Evolutionary conservation across 257 asterid genomes (phyloP), one percentile per base, ranked within the genome.

Genomic region (Fraxinus quadrangulata): DNA sequence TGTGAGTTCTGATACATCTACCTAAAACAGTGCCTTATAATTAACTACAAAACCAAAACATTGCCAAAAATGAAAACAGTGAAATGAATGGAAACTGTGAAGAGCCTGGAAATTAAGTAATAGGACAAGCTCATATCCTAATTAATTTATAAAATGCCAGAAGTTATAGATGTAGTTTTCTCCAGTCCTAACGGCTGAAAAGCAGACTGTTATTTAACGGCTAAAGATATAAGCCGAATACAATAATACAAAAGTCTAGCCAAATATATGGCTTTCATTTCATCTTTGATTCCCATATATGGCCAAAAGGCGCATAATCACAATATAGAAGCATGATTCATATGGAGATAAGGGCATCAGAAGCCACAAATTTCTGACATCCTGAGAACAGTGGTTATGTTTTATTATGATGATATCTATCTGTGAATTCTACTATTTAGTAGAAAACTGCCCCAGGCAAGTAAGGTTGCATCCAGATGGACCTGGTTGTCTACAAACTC

Each of bases 1-100:
- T 61, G 90, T 83, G 84, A 92, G 76, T 81, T 93, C 96, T 69
- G 96, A 88, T 72, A 91, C 77, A 80, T 91, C 96, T 86, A 87
- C 96, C 97, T 94, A 85, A 68, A 79, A 68, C 59, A 79, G 79
- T 85, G 68, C 65, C 74, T 79, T 73, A 77, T 84, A 28, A 70
- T 77, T 34, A 76, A 77, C 76, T 73, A 84, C 71, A 70, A 39
- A 73, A 31, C 49, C 19, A 11, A 59, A 63, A 59, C 19, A 23
- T 61, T 76, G 67, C 49, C 74, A 34, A 30, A 78, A 65, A 74
- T 30, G 73, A 36, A 34, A 81, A 71, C 77, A 69, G 28, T 76
- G 42, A 56, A 45, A 79, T 68, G 63, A 79, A 63, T 61, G 70
- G 78, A 81, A 77, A 67, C 39, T 12, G 51, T 71, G 77, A 47